These are phyloP conservation scores for Plasmodium malariae DNA, from an alignment of 169 alveolate species.

Conservation along the genomic window DNA sequence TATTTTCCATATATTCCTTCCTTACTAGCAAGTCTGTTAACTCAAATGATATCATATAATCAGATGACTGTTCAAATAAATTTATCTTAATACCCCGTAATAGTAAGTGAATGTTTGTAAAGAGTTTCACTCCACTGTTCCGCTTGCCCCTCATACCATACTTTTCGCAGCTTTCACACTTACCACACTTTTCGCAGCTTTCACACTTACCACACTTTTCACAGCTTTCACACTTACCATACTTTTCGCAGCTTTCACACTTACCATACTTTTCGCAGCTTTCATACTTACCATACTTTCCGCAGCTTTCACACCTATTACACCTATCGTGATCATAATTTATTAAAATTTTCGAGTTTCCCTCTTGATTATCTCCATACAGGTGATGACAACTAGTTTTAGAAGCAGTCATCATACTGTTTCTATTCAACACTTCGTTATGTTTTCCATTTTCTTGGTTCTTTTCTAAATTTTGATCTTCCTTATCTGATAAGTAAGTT, in stretches of 20 bases:
- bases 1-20: conserved; percentile 46
- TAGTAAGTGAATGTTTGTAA: conserved; percentile 20
- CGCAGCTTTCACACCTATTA: not conserved
- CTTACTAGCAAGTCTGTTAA: conserved; percentile 13
- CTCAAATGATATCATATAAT: conserved; percentile 39
- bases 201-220: not conserved
- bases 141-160: not conserved
- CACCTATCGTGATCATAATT: too few relatives aligned
- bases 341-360: not conserved
- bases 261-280: too few relatives aligned
- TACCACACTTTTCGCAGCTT: not conserved
- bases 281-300: not conserved
- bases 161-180: not conserved
- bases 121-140: not conserved
- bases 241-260: too few relatives aligned
- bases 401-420: too few relatives aligned
- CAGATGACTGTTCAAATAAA: conserved; percentile 25
- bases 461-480: not conserved
- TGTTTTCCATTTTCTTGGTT: not conserved
- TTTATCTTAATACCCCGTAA: conserved; percentile 28
- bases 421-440: not conserved
- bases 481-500: conserved; percentile 26
- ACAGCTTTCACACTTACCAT: not conserved
- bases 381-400: not conserved
- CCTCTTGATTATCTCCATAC: not conserved